Evolutionary conservation across 352 stramenopile genomes (phyloP), one percentile per base, ranked within the genome.

Genomic region (Chrysophaeum taylorii): DNA sequence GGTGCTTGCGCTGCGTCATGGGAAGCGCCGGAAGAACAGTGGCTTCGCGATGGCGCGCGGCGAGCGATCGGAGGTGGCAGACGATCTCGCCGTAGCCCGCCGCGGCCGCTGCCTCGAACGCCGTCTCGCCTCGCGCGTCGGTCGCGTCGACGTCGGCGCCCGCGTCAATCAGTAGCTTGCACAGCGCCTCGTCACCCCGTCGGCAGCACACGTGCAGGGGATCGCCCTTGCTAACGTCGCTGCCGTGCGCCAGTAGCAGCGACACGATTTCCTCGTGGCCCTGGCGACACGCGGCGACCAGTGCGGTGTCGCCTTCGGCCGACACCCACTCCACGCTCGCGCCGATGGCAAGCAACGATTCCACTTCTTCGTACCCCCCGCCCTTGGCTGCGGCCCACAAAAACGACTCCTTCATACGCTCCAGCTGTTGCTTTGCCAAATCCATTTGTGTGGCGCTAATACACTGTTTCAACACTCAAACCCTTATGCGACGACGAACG

Each of bases 381-480:
- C 57, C 57, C 36, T 66, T 66, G 33, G 57, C 57, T 23, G 57
- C 57, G 12, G 57, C 57, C 57, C 57, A 66, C 33, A 66, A 36
- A 36, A 66, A 66, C 1, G 57, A 66, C 35, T 66, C 57, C 27
- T 66, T 66, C 57, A 66, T 66, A 23, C 57, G 31, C 23, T 66
- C 57, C 16, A 66, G 36, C n/a, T 66, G 57, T 2, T 37, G 31
- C 12, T n/a, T n/a, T n/a, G n/a, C n/a, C n/a, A n/a, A n/a, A n/a
- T n/a, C n/a, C n/a, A n/a, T n/a, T n/a, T n/a, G n/a, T n/a, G n/a
- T n/a, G n/a, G n/a, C n/a, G n/a, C n/a, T n/a, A n/a, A n/a, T n/a
- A n/a, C n/a, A n/a, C n/a, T n/a, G n/a, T n/a, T n/a, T n/a, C n/a
- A n/a, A n/a, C n/a, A n/a, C n/a, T n/a, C n/a, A n/a, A n/a, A n/a